These are phyloP conservation scores for Phytophthora hybrid DNA, from an alignment of 352 stramenopile species.

Conservation along the genomic window DNA sequence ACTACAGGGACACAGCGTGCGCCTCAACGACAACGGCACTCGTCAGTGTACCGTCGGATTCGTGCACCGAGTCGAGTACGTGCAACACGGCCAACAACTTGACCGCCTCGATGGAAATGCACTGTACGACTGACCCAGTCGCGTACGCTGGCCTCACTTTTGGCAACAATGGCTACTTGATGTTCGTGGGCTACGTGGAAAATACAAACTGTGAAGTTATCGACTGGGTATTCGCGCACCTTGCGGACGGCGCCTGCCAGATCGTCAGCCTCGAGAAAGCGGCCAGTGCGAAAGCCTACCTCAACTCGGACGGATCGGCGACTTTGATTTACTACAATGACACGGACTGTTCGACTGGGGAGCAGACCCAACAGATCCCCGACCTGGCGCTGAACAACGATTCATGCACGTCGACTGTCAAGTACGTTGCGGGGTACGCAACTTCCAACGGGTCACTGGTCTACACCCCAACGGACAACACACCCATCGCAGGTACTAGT, in stretches of 20 bases:
- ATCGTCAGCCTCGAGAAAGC: conserved; percentile 12
- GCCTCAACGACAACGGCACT: not conserved
- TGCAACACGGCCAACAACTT: not conserved
- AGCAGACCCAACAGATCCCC: conserved; percentile 2
- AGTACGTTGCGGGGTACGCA: conserved; percentile 6
- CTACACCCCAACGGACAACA: conserved; percentile 2
- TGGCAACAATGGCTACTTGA: conserved; percentile 10
- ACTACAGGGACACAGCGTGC: conserved; percentile 2
- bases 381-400: conserved; percentile 8
- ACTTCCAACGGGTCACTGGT: conserved; percentile 3
- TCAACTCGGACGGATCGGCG: conserved; percentile 6
- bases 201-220: conserved; percentile 2
- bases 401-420: conserved; percentile 6
- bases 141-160: not conserved
- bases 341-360: conserved; percentile 2
- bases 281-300: conserved; percentile 4
- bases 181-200: conserved; percentile 12
- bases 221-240: conserved; percentile 7
- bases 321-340: conserved; percentile 11
- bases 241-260: conserved; percentile 4
- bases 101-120: conserved; percentile 6
- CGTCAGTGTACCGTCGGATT: conserved; percentile 2
- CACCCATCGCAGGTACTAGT: not conserved
- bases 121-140: conserved; percentile 1
- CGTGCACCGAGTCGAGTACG: not conserved